Evolutionary conservation across 148 eudicot genomes (phyloP).

Genomic region (Rhododendron vialii): DNA sequence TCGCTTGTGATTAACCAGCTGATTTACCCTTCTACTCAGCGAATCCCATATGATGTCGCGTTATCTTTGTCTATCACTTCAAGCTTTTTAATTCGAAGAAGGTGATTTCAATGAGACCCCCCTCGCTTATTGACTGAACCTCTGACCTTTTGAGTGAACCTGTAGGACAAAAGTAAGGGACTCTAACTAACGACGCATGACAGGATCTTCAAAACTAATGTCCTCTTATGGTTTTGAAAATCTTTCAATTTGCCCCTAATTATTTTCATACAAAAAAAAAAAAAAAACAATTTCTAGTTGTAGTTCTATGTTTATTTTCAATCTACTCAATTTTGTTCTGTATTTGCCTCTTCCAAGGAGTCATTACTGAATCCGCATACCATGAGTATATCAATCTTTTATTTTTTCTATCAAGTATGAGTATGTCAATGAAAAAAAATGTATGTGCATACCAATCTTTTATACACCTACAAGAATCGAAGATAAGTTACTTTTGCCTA

Average conservation of each 20-base stretch:
- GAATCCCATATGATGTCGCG: background rate
- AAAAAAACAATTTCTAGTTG: background rate
- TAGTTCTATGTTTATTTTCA: background rate
- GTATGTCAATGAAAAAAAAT: too few species aligned
- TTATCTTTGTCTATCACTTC: background rate
- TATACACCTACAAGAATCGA: background rate
- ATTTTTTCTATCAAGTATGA: background rate
- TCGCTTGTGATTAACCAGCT: background rate
- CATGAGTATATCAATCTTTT: background rate
- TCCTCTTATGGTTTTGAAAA: background rate
- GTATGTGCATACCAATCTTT: background rate
- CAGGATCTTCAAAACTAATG: background rate
- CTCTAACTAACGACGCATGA: background rate
- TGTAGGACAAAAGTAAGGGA: background rate
- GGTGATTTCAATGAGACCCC: background rate
- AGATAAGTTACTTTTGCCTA: background rate
- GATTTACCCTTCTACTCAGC: background rate
- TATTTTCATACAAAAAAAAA: background rate
- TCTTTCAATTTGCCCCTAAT: background rate
- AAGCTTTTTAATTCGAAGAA: background rate
- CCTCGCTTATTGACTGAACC: background rate
- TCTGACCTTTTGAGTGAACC: background rate
- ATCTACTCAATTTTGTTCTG: background rate
- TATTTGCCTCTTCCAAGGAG: background rate
- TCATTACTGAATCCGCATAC: background rate